These are phyloP conservation scores for Globisporangium paddicum DNA, from an alignment of 352 stramenopile species.

Conservation along the genomic window DNA sequence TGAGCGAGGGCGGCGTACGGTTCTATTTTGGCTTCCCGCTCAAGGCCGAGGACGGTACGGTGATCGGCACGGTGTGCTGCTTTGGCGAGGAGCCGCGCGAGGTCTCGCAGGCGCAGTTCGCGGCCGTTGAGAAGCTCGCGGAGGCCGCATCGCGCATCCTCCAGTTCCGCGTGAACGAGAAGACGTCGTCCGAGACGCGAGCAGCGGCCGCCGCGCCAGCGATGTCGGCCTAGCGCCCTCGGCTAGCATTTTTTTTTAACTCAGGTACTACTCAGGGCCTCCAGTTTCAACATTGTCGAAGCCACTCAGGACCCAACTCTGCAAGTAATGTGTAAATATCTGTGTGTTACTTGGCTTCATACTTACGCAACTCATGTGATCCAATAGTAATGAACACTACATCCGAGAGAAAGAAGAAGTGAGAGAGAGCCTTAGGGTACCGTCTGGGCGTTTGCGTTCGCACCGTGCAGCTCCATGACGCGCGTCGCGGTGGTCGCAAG, in stretches of 20 bases:
- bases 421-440: no score
- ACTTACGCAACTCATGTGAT: no score
- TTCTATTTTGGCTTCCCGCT: constrained; percentile 64
- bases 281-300: no score
- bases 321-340: no score
- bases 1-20: constrained; percentile 28
- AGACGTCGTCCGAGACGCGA: neutral
- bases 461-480: constrained; percentile 29
- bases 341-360: no score
- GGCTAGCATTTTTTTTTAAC: no score
- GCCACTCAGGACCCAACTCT: no score
- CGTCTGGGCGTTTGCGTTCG: constrained; percentile 2
- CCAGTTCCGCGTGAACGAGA: constrained; percentile 11
- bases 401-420: no score
- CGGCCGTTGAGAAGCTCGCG: constrained; percentile 31
- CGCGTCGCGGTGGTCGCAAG: constrained; percentile 38
- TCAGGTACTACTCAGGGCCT: no score
- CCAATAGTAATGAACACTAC: no score
- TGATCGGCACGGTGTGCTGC: constrained; percentile 52
- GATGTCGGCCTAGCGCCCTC: neutral
- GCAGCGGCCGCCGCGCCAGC: neutral
- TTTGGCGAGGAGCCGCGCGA: constrained; percentile 33
- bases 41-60: constrained; percentile 20
- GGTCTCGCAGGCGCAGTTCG: constrained; percentile 46
- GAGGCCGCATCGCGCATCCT: constrained; percentile 32